Base-by-base conservation (phyloP, 345 rosid species). In the Aethionema arabicum region DNA sequence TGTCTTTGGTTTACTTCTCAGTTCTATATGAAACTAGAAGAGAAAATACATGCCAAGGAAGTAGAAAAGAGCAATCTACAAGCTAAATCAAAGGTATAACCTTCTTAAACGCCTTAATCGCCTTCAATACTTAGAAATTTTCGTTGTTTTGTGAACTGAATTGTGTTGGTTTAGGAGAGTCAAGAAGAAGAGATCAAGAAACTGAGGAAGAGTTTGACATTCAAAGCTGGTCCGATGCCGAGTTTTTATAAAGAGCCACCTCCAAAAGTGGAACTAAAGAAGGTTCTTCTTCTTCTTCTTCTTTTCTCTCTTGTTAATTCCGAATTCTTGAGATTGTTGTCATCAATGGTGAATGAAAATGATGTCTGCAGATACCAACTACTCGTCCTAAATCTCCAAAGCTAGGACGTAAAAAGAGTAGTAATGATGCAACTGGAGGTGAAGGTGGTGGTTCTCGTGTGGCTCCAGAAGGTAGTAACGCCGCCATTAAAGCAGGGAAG, bases 181-280 rank as follows among this genome's bases (percentile, higher is more conserved):
- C 99, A 83, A 70, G 96, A 87, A 67, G 92, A 95, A 52, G 97
- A 93, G 76, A 80, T 93, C 75, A 93, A 79, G 81, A 72, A 82
- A 72, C 68, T 93, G 62, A 87, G 99, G 75, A 93, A 87, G 80
- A 93, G 86, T 74, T 76, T 93, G 89, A 79, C 84, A 13, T 93
- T 93, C 76, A 93, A 90, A 68, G 99, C 99, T 46, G 74, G 88
- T 60, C 97, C 99, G 0, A 87, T 93, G 99, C 99, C 99, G 3
- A 80, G 63, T 70, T 93, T 93, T 78, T 93, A 93, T 76, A 90
- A 93, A 67, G 97, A 93, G 74, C 97, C 99, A 66, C 95, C 96
- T 21, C 84, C 85, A 11, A 93, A 84, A 83, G 77, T 68, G 68
- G 99, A 93, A 77, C 76, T 90, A 27, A 93, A 93, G 84, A 93